phyloP scores from a whole-genome alignment of 306 rosid species.

The Delonix regia region DNA sequence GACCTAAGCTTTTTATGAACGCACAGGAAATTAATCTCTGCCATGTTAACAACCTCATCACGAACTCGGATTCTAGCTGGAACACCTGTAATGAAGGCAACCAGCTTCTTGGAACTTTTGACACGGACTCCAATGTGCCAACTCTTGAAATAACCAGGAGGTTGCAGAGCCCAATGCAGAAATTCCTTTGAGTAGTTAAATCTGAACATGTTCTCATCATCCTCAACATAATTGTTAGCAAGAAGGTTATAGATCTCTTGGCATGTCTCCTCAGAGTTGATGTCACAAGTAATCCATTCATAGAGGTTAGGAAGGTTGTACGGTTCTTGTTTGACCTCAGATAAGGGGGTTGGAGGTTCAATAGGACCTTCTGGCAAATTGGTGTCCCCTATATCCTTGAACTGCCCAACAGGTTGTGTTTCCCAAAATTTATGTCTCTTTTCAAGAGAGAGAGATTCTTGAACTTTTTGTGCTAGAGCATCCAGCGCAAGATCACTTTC shows the following conservation, averaged over 20 bases:
- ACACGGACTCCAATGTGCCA: slow-evolving; percentile 98
- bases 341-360: slow-evolving; percentile 71
- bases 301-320: slow-evolving; percentile 85
- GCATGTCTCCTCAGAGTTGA: slow-evolving; percentile 67
- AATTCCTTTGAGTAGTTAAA: slow-evolving; percentile 92
- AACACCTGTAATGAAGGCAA: slow-evolving; percentile 86
- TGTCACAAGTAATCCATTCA: slow-evolving; percentile 93
- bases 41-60: slow-evolving; percentile 75
- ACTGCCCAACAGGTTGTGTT: slow-evolving; percentile 97
- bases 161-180: slow-evolving; percentile 91
- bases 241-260: slow-evolving; percentile 79
- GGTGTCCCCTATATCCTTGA: slow-evolving; percentile 72
- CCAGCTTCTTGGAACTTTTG: slow-evolving; percentile 83
- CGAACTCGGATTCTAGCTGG: slow-evolving; percentile 90
- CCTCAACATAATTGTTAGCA: slow-evolving; percentile 89
- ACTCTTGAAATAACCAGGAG: slow-evolving; percentile 80
- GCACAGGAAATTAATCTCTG: slow-evolving; percentile 89
- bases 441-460: slow-evolving; percentile 73
- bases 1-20: slow-evolving; percentile 97
- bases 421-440: slow-evolving; percentile 89
- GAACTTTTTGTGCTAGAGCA: slow-evolving; percentile 60
- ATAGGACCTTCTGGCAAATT: slow-evolving; percentile 83
- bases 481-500: slow-evolving; percentile 62
- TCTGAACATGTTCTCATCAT: slow-evolving; percentile 92
- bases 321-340: slow-evolving; percentile 89